Base-by-base conservation (phyloP, 73 alveolate genomes). In the Paramecium biaurelia region DNA sequence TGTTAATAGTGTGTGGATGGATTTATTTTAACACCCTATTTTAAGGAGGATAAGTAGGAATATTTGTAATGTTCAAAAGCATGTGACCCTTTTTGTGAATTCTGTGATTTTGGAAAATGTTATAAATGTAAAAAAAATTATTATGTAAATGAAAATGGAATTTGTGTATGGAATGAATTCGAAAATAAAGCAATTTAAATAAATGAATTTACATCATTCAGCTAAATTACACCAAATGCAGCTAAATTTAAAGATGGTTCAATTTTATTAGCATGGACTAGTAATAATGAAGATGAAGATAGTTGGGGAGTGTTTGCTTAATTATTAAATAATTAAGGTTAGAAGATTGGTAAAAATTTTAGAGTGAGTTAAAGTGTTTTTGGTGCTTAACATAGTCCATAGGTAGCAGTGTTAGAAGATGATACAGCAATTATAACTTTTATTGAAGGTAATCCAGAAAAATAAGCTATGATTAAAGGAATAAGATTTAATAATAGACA, bases 361-460 rank as follows among this genome's bases (percentile, higher is more conserved):
- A 63, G 49, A 63, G 84, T 63, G 5, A 63, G 84, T 63, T 7
- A 63, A 63, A 30, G 49, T 30, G 45, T 32, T 1, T 63, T 30
- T 30, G 84, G 84, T 30, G 23, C 84, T 26, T 26, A 63, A 63
- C 84, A 63, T 32, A 30, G 49, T 30, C 84, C 84, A 26, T 26
- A 63, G 15, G 45, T 63, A 9, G 45, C 26, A 11, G 45, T 26
- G 8, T 26, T 63, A 63, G 45, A 30, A 30, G 84, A 63, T 63
- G 84, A 63, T 30, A 63, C 84, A 23, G 84, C 45, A 23, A 30
- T 63, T 5, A 63, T 63, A 0, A 63, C 20, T 7, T 63, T 63
- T 63, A 63, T 63, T 63, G 84, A 63, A 12, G 84, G 84, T 12
- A 63, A 63, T 63, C 84, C 84, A 63, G 18, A 26, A 63, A 63